These are phyloP conservation scores for Arxiozyma slooffiae DNA, from an alignment of 1,139 yeast species.

Conservation along the genomic window DNA sequence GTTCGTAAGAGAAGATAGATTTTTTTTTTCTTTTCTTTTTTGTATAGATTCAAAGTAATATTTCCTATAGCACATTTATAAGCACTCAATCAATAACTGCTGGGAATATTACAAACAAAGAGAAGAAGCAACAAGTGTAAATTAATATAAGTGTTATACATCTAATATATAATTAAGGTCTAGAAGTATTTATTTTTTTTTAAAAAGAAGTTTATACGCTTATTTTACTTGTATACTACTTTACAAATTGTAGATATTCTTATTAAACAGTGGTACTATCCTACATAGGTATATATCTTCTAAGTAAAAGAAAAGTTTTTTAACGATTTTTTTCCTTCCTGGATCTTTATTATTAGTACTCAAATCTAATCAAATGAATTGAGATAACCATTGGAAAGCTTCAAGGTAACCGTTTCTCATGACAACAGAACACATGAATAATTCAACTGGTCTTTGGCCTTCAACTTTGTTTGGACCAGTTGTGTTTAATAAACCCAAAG, in stretches of 20 bases:
- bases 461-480: conserved; percentile 76
- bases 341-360: background rate
- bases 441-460: conserved; percentile 84
- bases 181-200: too few relatives aligned
- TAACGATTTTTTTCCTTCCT: background rate
- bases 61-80: background rate
- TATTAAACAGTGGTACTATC: background rate
- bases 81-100: too few relatives aligned
- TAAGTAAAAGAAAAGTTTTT: too few relatives aligned
- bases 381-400: conserved; percentile 93
- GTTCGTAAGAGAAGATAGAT: conserved; percentile 22
- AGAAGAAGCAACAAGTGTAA: too few relatives aligned
- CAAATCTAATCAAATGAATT: conserved; percentile 51
- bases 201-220: too few relatives aligned
- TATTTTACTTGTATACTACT: too few relatives aligned
- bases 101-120: too few relatives aligned
- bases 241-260: too few relatives aligned
- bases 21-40: too few relatives aligned
- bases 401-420: conserved; percentile 96
- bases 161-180: too few relatives aligned
- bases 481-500: conserved; percentile 77
- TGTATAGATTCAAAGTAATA: background rate
- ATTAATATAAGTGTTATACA: background rate
- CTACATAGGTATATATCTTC: background rate
- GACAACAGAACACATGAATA: conserved; percentile 94